Percentiles rank a stretch among this genome's conserved stretches.
These are phyloP conservation scores for Dictyostelium intermedium DNA, from an alignment of 78 protist genomes.

Conservation along the genomic window DNA sequence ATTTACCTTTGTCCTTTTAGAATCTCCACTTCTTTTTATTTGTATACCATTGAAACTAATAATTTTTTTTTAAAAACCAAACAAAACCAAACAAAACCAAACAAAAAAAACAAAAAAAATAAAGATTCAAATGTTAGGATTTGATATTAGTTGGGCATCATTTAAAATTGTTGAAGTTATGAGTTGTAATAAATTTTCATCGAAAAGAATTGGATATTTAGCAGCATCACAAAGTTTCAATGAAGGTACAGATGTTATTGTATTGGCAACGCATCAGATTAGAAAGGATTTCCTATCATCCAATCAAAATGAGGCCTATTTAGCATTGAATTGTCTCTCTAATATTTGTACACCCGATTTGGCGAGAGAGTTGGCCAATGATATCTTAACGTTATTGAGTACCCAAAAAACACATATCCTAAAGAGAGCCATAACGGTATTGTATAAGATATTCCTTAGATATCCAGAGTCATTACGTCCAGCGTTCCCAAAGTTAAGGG, in stretches of 20 bases:
- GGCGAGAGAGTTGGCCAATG: constrained; percentile 95
- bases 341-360: constrained; percentile 94
- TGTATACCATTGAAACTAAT: not conserved
- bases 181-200: constrained; percentile 85
- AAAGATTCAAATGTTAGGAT: constrained; percentile 96
- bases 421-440: constrained; percentile 87
- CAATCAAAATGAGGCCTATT: constrained; percentile 91
- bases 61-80: not conserved
- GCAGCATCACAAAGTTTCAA: constrained; percentile 93
- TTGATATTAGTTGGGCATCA: constrained; percentile 94
- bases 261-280: constrained; percentile 94
- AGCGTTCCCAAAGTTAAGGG: constrained; percentile 93
- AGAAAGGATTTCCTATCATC: constrained; percentile 89
- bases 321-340: constrained; percentile 93
- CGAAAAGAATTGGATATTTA: constrained; percentile 95
- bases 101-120: not conserved
- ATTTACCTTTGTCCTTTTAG: too few species aligned
- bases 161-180: constrained; percentile 97
- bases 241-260: constrained; percentile 93
- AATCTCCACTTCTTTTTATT: too few species aligned
- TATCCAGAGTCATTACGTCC: constrained; percentile 97
- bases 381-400: constrained; percentile 86
- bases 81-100: too few species aligned
- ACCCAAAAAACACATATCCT: constrained; percentile 88
- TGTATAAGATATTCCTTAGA: constrained; percentile 92